Evolutionary conservation across 2,329 filamentous ascomycete genomes (phyloP).

Genomic region (Xylariales sp.): DNA sequence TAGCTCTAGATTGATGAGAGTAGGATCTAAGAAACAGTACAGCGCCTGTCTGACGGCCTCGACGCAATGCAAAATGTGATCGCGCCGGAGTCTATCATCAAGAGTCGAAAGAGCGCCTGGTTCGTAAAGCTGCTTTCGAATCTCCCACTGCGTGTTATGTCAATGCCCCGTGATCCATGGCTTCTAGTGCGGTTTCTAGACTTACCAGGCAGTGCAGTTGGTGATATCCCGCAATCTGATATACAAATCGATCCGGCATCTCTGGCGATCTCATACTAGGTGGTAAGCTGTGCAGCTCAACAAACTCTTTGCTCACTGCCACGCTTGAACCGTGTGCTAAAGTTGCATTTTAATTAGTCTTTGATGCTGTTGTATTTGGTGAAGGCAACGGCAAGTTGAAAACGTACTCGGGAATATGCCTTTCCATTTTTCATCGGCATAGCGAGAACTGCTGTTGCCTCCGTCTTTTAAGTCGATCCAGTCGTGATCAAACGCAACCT

Average conservation of each 20-base stretch:
- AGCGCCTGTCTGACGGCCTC: conserved; percentile 21
- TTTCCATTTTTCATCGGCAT: conserved; percentile 21
- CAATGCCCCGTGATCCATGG: neutral
- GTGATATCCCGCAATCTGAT: conserved; percentile 25
- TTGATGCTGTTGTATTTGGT: neutral
- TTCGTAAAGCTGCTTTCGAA: conserved; percentile 20
- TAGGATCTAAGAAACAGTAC: conserved; percentile 23
- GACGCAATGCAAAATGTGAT: conserved; percentile 19
- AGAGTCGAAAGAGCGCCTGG: neutral
- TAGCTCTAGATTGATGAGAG: conserved; percentile 14
- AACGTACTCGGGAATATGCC: conserved; percentile 18
- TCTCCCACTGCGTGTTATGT: conserved; percentile 7
- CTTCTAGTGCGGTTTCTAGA: neutral
- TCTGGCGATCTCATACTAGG: conserved; percentile 5
- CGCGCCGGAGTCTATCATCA: neutral
- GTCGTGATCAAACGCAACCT: conserved; percentile 19
- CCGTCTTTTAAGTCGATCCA: conserved; percentile 10
- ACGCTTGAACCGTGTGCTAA: conserved; percentile 8
- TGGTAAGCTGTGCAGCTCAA: neutral
- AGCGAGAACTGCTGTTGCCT: conserved; percentile 1
- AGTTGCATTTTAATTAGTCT: neutral
- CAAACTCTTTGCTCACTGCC: conserved; percentile 7
- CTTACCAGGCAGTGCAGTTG: conserved; percentile 21
- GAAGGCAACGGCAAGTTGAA: neutral
- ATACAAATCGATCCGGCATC: neutral